Evolutionary conservation across 2,329 filamentous ascomycete species (phyloP).

Genomic region (Kalaharituber pfeilii): DNA sequence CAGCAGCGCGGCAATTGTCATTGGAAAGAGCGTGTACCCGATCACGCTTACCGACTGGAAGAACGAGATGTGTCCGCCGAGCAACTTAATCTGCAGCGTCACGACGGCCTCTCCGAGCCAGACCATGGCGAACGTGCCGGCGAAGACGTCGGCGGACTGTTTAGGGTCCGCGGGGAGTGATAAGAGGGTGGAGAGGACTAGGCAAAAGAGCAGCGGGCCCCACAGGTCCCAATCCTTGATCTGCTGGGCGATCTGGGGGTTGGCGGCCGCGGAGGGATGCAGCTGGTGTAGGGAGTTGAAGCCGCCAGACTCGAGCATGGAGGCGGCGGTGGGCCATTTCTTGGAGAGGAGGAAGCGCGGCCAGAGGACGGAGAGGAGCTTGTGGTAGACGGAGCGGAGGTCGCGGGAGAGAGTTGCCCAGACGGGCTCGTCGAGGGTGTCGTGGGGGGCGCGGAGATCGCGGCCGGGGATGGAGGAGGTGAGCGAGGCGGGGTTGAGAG

Average conservation of each 20-base stretch:
- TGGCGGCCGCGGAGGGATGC: constrained; percentile 1
- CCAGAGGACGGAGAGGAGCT: constrained; percentile 93
- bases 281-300: neutral
- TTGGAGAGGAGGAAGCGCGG: constrained; percentile 71
- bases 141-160: constrained; percentile 81
- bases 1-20: constrained; percentile 80
- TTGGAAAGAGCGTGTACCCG: constrained; percentile 90
- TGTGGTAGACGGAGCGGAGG: constrained; percentile 84
- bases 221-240: constrained; percentile 86
- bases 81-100: constrained; percentile 90
- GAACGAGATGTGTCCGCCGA: constrained; percentile 98
- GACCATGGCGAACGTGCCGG: constrained; percentile 86
- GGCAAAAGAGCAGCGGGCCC: constrained; percentile 88
- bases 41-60: constrained; percentile 97
- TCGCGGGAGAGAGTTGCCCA: constrained; percentile 95
- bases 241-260: neutral
- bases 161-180: constrained; percentile 62
- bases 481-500: constrained; percentile 61
- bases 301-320: constrained; percentile 37
- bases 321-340: constrained; percentile 50
- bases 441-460: constrained; percentile 71
- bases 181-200: constrained; percentile 71
- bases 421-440: constrained; percentile 92
- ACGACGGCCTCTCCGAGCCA: constrained; percentile 96
- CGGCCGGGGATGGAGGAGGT: constrained; percentile 83